phyloP scores from a whole-genome alignment of 331 rosid species.

The Quercus tomentella region DNA sequence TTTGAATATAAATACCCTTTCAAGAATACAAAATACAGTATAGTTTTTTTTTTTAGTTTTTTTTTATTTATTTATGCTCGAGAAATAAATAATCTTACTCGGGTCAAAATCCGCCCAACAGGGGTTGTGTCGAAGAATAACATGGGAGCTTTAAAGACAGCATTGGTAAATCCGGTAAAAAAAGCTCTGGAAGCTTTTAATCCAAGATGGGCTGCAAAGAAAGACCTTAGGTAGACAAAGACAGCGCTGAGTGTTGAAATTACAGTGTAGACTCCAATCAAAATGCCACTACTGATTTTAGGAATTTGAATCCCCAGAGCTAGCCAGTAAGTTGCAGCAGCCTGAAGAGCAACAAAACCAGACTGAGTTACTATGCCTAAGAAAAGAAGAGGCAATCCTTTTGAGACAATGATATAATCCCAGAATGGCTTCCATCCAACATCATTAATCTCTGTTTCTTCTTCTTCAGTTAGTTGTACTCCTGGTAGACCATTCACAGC shows the following conservation, averaged over 20 bases:
- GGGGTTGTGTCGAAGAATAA: conserved; percentile 79
- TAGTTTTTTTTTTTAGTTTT: no score
- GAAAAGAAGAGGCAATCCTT: conserved; percentile 32
- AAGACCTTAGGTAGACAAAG: conserved; percentile 38
- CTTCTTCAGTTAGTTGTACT: conserved; percentile 66
- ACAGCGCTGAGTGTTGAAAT: conserved; percentile 43
- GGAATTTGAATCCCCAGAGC: conserved; percentile 66
- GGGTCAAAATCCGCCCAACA: conserved; percentile 68
- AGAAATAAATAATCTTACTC: conserved; percentile 34
- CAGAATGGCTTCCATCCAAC: conserved; percentile 59
- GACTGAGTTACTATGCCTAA: conserved; percentile 16
- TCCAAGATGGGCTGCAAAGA: conserved; percentile 50
- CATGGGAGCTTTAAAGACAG: conserved; percentile 84
- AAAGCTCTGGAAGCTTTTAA: conserved; percentile 63
- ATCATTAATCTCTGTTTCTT: conserved; percentile 60
- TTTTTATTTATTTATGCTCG: no score
- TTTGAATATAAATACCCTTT: not conserved
- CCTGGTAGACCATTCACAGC: conserved; percentile 21
- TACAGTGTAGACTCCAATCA: conserved; percentile 48
- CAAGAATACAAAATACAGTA: not conserved
- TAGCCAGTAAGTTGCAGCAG: conserved; percentile 66
- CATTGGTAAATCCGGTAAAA: conserved; percentile 54
- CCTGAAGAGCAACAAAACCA: conserved; percentile 47
- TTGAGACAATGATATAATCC: conserved; percentile 56
- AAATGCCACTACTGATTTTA: conserved; percentile 23